Base-by-base conservation (phyloP, 2,329 filamentous ascomycete genomes). In the Sodiomyces alkalinus region DNA sequence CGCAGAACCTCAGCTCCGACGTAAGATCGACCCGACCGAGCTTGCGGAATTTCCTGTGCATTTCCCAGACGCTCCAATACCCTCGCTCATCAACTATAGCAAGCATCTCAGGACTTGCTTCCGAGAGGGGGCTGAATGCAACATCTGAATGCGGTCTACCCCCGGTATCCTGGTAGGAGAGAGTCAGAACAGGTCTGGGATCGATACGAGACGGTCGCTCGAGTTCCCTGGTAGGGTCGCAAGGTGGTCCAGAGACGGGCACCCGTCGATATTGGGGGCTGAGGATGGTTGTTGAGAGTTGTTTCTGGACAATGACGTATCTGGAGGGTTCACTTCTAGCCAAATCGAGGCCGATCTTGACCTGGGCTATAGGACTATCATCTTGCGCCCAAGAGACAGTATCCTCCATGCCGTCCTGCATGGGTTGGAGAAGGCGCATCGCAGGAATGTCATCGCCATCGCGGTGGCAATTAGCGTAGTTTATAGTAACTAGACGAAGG, bases 31-130 rank as follows among this genome's bases (percentile, higher is more conserved):
- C 42, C 35, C 43, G 55, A 30, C 52, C 55, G n/a, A n/a, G n/a
- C n/a, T n/a, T n/a, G n/a, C n/a, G n/a, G n/a, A n/a, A n/a, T n/a
- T n/a, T n/a, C n/a, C n/a, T n/a, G 9, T 41, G 38, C 15, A 78
- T 52, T 34, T 78, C 62, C 72, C 75, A 82, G 4, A 82, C 48
- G 23, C 58, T 72, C 80, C 79, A 86, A 32, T 55, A 58, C 2
- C 77, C 78, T 19, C 53, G 53, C 28, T 69, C 58, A 40, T 85
- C 75, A 12, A 85, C 56, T 16, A 83, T 56, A 11, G 62, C 74
- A 29, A 85, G 51, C 40, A 79, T 74, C 2, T 69, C 63, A 59
- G 68, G 46, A 53, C 67, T 37, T 33, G 52, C 44, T 12, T 34
- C 38, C 5, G 42, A 43, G 4, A 49, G 48, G 1, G 75, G 68